Evolutionary conservation across 345 rosid species (phyloP).

Genomic region (Populus pruinosa): DNA sequence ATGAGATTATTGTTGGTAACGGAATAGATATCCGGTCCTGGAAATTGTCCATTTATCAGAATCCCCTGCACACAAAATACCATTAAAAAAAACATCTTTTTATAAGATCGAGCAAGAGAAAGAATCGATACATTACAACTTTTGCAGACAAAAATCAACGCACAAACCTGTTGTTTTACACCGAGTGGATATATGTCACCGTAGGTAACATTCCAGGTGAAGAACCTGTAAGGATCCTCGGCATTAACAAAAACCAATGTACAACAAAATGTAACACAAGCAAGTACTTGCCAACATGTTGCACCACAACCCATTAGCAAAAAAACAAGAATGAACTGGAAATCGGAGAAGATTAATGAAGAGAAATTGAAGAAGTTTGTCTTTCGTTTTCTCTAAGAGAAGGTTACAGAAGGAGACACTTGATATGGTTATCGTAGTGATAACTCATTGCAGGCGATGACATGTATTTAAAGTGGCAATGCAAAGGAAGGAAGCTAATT

Average conservation of each 20-base stretch:
- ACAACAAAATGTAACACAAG: neutral
- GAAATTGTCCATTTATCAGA: constrained; percentile 32
- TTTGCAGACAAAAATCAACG: neutral
- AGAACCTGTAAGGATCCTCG: constrained; percentile 72
- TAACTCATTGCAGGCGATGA: constrained; percentile 10
- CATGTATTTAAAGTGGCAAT: constrained; percentile 11
- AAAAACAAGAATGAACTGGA: neutral
- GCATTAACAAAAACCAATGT: constrained; percentile 25
- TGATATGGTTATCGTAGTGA: neutral
- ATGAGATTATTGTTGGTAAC: constrained; percentile 24
- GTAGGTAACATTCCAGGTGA: constrained; percentile 77
- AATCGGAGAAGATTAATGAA: neutral
- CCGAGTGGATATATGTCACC: constrained; percentile 79
- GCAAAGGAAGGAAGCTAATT: neutral
- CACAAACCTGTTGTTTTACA: constrained; percentile 58
- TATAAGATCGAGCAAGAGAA: neutral
- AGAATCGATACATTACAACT: neutral
- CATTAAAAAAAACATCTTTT: no score
- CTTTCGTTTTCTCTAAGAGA: neutral
- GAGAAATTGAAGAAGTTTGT: neutral
- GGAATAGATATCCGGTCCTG: constrained; percentile 26
- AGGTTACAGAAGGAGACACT: neutral
- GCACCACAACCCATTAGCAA: neutral
- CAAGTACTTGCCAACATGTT: neutral
- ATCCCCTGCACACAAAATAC: constrained; percentile 15